phyloP scores from a whole-genome alignment of 768 basidiomycete genomes.

The Rubroboletus satanas region DNA sequence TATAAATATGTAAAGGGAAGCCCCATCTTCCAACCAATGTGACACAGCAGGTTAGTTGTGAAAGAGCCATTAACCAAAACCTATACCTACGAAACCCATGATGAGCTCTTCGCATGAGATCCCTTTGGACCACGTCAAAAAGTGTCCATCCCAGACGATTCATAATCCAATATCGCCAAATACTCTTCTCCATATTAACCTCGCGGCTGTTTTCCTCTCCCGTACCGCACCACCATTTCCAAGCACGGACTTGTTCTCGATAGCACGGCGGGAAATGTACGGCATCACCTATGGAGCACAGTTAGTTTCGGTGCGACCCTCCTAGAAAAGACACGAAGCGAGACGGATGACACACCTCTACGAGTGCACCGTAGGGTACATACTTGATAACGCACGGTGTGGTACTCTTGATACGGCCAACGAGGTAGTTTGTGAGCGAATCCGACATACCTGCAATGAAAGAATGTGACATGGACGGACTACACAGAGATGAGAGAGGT shows the following conservation, averaged over 20 bases:
- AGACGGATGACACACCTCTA: constrained; percentile 43
- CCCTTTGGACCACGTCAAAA: neutral
- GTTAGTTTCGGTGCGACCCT: neutral
- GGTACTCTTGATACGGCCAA: constrained; percentile 44
- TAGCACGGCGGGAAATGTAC: constrained; percentile 80
- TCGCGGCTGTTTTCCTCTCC: constrained; percentile 30
- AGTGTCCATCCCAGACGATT: neutral
- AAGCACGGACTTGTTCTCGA: constrained; percentile 90
- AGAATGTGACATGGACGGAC: neutral
- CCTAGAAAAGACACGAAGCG: neutral
- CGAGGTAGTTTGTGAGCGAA: constrained; percentile 69
- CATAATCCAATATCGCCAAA: constrained; percentile 27
- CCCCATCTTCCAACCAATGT: neutral
- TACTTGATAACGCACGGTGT: constrained; percentile 83
- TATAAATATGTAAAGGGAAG: neutral
- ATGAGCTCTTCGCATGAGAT: neutral
- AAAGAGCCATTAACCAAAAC: neutral
- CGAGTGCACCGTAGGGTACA: constrained; percentile 70
- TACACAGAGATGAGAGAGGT: neutral
- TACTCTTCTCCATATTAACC: constrained; percentile 29
- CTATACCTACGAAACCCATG: neutral
- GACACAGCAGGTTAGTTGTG: neutral
- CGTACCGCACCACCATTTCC: constrained; percentile 60
- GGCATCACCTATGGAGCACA: constrained; percentile 67
- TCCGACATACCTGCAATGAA: constrained; percentile 73